A percentile compares a stretch with the other conserved stretches of the same genome.
phyloP scores from a whole-genome alignment of 805 yeast genomes.

The Candida yuanshanica region DNA sequence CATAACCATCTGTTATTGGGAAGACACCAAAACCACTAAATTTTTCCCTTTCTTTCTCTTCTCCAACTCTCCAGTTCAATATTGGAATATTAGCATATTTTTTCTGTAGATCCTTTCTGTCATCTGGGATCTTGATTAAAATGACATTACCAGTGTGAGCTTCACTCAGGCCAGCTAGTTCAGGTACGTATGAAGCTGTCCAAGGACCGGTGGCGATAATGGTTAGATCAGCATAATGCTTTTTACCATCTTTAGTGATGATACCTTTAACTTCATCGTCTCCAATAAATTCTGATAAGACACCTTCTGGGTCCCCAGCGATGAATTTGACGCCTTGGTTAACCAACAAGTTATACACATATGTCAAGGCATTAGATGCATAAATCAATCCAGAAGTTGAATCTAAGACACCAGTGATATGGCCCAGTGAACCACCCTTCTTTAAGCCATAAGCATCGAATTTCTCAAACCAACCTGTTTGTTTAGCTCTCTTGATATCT shows the following conservation, averaged over 20 bases:
- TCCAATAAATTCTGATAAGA: conserved; percentile 21
- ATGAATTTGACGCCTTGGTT: conserved; percentile 30
- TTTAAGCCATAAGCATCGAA: conserved; percentile 1
- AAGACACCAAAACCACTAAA: conserved; percentile 30
- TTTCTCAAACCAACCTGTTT: conserved; percentile 23
- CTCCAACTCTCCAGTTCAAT: conserved; percentile 29
- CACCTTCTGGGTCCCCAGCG: conserved; percentile 26
- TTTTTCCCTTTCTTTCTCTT: conserved; percentile 25
- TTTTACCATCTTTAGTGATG: conserved; percentile 24
- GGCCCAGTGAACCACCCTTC: neutral
- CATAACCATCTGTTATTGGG: conserved; percentile 29
- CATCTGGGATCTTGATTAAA: conserved; percentile 30
- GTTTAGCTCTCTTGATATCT: conserved; percentile 27
- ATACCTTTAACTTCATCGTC: conserved; percentile 14
- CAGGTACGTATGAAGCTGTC: conserved; percentile 17
- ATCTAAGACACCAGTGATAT: conserved; percentile 22
- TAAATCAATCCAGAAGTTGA: conserved; percentile 28
- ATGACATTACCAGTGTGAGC: conserved; percentile 34
- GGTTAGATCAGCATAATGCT: conserved; percentile 14
- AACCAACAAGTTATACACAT: conserved; percentile 19
- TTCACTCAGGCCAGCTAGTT: conserved; percentile 30
- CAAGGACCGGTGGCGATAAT: conserved; percentile 22
- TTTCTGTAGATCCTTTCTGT: conserved; percentile 26
- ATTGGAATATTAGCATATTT: conserved; percentile 34
- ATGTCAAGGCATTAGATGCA: conserved; percentile 27